phyloP scores from a whole-genome alignment of 768 basidiomycete species.

The Cystobasidium ongulense region DNA sequence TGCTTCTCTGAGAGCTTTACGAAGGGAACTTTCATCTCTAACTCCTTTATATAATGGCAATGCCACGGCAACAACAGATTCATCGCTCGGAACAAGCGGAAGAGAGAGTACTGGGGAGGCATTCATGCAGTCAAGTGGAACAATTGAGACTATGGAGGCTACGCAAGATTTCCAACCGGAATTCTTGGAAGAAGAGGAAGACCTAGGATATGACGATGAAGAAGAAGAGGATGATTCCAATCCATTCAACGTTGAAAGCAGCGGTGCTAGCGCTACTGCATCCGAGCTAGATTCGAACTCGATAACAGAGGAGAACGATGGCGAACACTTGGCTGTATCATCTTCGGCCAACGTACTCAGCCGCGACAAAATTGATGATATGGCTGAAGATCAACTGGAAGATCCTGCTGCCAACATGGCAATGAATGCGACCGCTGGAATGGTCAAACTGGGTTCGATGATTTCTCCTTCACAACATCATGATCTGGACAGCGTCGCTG shows the following conservation, averaged over 20 bases:
- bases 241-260: slow-evolving; percentile 6
- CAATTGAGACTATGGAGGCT: neutral
- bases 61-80: too few species aligned
- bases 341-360: neutral
- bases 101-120: too few species aligned
- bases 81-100: too few species aligned
- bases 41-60: neutral
- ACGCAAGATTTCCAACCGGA: too few species aligned
- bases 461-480: neutral
- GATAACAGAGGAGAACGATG: neutral
- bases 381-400: neutral
- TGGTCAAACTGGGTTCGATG: slow-evolving; percentile 2
- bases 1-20: neutral
- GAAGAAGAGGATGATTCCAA: neutral
- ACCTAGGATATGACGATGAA: neutral
- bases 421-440: neutral
- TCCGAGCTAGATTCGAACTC: neutral
- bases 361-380: neutral
- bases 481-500: slow-evolving; percentile 22
- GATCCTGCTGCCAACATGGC: neutral
- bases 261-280: neutral
- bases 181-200: neutral
- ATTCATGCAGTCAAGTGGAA: too few species aligned
- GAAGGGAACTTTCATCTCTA: neutral
- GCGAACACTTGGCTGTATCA: neutral